These are phyloP conservation scores for Amyloporia xantha DNA, from an alignment of 768 basidiomycete species.

Conservation along the genomic window DNA sequence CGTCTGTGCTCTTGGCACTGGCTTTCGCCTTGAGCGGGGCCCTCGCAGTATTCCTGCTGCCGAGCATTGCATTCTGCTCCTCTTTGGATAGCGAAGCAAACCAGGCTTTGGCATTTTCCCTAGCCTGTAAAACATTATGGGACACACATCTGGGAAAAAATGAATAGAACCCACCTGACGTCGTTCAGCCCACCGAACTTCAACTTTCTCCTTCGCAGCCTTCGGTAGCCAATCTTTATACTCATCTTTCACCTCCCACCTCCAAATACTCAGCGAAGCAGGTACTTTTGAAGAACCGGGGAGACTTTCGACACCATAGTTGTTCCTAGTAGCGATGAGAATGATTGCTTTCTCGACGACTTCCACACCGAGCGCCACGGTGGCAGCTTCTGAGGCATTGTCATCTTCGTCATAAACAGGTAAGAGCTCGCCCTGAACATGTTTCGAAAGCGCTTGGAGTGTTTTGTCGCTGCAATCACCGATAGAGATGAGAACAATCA, in stretches of 20 bases:
- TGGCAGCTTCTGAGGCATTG: slow-evolving; percentile 24
- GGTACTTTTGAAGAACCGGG: slow-evolving; percentile 45
- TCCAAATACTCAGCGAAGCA: slow-evolving; percentile 67
- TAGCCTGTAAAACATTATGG: slow-evolving; percentile 39
- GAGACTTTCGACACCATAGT: slow-evolving; percentile 68
- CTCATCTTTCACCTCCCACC: slow-evolving; percentile 75
- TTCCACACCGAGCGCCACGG: slow-evolving; percentile 33
- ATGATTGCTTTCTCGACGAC: slow-evolving; percentile 63
- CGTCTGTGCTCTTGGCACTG: slow-evolving; percentile 4
- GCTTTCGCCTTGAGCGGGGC: slow-evolving; percentile 4
- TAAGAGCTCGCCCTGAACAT: slow-evolving; percentile 62
- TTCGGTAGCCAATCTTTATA: slow-evolving; percentile 61
- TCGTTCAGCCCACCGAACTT: slow-evolving; percentile 57
- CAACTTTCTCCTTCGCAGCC: slow-evolving; percentile 55
- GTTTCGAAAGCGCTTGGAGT: slow-evolving; percentile 51
- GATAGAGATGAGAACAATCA: not conserved
- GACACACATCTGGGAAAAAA: not conserved
- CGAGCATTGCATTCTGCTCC: slow-evolving; percentile 50
- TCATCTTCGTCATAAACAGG: slow-evolving; percentile 58
- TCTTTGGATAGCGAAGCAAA: slow-evolving; percentile 54
- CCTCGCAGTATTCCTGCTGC: slow-evolving; percentile 19
- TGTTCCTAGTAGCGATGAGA: slow-evolving; percentile 55
- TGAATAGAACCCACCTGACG: slow-evolving; percentile 47
- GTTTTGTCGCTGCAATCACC: slow-evolving; percentile 60
- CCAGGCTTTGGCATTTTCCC: slow-evolving; percentile 42